phyloP scores from a whole-genome alignment of 352 stramenopile genomes.

The Globisporangium barbulae region DNA sequence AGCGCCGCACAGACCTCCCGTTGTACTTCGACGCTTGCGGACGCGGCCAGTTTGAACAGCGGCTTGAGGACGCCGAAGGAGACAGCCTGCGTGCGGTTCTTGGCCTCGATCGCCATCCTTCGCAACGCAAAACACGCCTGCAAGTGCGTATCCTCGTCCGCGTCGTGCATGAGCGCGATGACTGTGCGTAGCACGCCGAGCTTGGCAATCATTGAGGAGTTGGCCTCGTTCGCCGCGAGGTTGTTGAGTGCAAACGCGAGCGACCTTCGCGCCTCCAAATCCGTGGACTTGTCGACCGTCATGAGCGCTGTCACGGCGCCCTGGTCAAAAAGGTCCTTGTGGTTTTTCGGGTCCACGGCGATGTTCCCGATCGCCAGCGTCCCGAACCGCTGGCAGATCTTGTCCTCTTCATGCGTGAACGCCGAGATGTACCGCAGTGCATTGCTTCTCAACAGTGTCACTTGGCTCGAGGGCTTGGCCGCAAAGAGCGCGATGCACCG shows the following conservation, averaged over 20 bases:
- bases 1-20: constrained; percentile 91
- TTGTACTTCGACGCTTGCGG: constrained; percentile 90
- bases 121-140: constrained; percentile 92
- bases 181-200: constrained; percentile 85
- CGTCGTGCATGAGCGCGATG: constrained; percentile 82
- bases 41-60: constrained; percentile 84
- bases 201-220: constrained; percentile 84
- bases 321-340: constrained; percentile 92
- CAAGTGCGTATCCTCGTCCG: constrained; percentile 91
- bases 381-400: constrained; percentile 86
- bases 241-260: constrained; percentile 95
- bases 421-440: constrained; percentile 86
- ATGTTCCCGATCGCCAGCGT: constrained; percentile 92
- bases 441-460: constrained; percentile 81
- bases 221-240: constrained; percentile 89
- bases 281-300: constrained; percentile 71
- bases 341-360: constrained; percentile 83
- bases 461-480: constrained; percentile 90
- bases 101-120: constrained; percentile 89
- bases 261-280: constrained; percentile 90
- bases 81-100: constrained; percentile 90
- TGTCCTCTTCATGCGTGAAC: constrained; percentile 81
- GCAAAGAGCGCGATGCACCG: constrained; percentile 93
- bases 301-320: constrained; percentile 89
- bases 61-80: constrained; percentile 89